A percentile compares a stretch with the other conserved stretches of the same genome.
Evolutionary conservation across 129 eudicot species (phyloP).

Genomic region (Saussurea involucrata): DNA sequence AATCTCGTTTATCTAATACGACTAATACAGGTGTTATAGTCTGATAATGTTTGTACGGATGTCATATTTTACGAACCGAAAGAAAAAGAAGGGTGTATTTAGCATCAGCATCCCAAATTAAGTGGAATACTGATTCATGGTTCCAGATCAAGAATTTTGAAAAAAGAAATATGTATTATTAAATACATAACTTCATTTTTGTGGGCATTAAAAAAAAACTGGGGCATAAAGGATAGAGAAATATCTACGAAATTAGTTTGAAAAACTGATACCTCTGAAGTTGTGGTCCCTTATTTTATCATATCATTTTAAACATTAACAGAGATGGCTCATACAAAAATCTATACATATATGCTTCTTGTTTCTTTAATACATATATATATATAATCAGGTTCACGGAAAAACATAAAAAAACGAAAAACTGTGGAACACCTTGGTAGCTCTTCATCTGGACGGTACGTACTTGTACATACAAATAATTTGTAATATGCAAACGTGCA

Average conservation of each 20-base stretch:
- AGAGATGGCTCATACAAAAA: conserved; percentile 34
- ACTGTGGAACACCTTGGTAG: too few relatives aligned
- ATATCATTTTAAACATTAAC: conserved; percentile 31
- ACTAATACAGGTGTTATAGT: not conserved
- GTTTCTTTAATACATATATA: conserved; percentile 4
- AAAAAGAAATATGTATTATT: not conserved
- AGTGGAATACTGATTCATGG: not conserved
- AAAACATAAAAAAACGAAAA: too few relatives aligned
- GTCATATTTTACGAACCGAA: not conserved
- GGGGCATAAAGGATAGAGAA: conserved; percentile 18
- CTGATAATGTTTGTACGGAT: not conserved
- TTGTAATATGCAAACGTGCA: too few relatives aligned
- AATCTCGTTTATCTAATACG: not conserved
- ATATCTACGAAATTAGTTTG: conserved; percentile 24
- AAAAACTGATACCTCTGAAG: conserved; percentile 33
- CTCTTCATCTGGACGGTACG: too few relatives aligned
- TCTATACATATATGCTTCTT: conserved; percentile 36
- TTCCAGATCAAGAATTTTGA: not conserved
- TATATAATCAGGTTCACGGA: too few relatives aligned
- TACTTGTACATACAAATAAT: too few relatives aligned
- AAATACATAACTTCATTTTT: conserved; percentile 10
- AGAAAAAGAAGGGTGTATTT: not conserved
- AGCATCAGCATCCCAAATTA: not conserved
- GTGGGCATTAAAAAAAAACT: not conserved
- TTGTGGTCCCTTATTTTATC: conserved; percentile 38